phyloP scores from a whole-genome alignment of 192 early-diverging fungal species.

The Coemansia sp. region DNA sequence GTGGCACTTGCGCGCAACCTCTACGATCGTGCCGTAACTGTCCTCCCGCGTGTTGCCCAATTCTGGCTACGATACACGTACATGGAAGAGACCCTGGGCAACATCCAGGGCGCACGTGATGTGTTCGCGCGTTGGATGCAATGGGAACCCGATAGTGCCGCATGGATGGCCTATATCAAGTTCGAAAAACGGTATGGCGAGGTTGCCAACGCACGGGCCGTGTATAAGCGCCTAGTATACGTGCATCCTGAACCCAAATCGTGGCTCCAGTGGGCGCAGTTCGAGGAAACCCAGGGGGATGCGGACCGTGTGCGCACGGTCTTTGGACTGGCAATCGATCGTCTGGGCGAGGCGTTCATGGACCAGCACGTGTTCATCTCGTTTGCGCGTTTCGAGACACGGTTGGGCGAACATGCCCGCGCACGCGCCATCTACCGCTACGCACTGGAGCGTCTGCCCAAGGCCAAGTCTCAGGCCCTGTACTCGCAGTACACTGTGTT shows the following conservation, averaged over 20 bases:
- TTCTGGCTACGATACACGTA: slow-evolving; percentile 97
- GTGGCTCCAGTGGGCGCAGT: slow-evolving; percentile 96
- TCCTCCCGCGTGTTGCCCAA: slow-evolving; percentile 81
- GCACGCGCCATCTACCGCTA: slow-evolving; percentile 97
- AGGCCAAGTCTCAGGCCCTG: slow-evolving; percentile 78
- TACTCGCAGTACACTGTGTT: slow-evolving; percentile 95
- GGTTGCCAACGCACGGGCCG: slow-evolving; percentile 70
- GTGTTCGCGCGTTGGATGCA: slow-evolving; percentile 99
- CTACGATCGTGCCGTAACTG: slow-evolving; percentile 85
- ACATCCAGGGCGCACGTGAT: slow-evolving; percentile 81
- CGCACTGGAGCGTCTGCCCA: slow-evolving; percentile 84
- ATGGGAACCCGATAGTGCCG: slow-evolving; percentile 92
- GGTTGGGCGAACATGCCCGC: slow-evolving; percentile 86
- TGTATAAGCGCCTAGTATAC: slow-evolving; percentile 86
- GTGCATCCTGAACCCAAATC: slow-evolving; percentile 89
- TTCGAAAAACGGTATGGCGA: slow-evolving; percentile 91
- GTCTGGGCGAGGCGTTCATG: slow-evolving; percentile 84
- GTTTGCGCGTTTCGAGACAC: slow-evolving; percentile 95
- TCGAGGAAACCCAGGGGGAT: slow-evolving; percentile 84
- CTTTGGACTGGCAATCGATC: slow-evolving; percentile 83
- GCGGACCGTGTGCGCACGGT: slow-evolving; percentile 76
- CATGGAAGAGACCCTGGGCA: slow-evolving; percentile 97
- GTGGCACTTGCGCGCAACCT: slow-evolving; percentile 92
- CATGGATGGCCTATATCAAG: slow-evolving; percentile 94
- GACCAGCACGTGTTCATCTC: slow-evolving; percentile 94